A percentile compares a stretch with the other conserved stretches of the same genome.
Evolutionary conservation across 2,329 filamentous ascomycete species (phyloP).

Genomic region (Rutstroemia sydowiana): DNA sequence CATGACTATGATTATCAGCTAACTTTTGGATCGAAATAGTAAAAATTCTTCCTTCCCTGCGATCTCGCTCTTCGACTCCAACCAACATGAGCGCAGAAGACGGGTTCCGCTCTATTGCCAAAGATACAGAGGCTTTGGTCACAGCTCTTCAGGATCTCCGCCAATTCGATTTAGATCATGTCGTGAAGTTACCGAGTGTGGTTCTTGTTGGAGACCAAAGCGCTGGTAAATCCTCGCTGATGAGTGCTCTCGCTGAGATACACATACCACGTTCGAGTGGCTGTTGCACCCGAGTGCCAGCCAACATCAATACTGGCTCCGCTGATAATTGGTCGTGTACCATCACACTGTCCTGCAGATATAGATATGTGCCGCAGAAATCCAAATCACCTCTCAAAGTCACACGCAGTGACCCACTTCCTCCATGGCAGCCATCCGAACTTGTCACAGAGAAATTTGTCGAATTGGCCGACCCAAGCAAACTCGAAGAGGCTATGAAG

Average conservation of each 20-base stretch:
- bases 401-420: slow-evolving; percentile 40
- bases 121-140: slow-evolving; percentile 57
- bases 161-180: slow-evolving; percentile 63
- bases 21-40: no score
- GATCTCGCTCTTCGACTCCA: not conserved
- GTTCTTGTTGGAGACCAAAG: slow-evolving; percentile 81
- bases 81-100: not conserved
- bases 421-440: slow-evolving; percentile 53
- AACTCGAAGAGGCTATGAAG: slow-evolving; percentile 60
- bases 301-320: slow-evolving; percentile 62
- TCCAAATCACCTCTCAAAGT: not conserved
- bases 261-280: slow-evolving; percentile 63
- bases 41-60: no score
- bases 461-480: slow-evolving; percentile 49
- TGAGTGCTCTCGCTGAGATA: slow-evolving; percentile 59
- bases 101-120: slow-evolving; percentile 27
- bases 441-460: slow-evolving; percentile 49
- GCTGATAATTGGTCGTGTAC: slow-evolving; percentile 59
- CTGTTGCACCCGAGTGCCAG: slow-evolving; percentile 72
- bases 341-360: slow-evolving; percentile 60
- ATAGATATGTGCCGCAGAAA: slow-evolving; percentile 38
- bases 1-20: no score
- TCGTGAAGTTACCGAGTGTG: slow-evolving; percentile 63
- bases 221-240: slow-evolving; percentile 68
- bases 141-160: slow-evolving; percentile 61